These are phyloP conservation scores for Rhodotorula sp. DNA, from an alignment of 1,284 basidiomycete species.

Conservation along the genomic window DNA sequence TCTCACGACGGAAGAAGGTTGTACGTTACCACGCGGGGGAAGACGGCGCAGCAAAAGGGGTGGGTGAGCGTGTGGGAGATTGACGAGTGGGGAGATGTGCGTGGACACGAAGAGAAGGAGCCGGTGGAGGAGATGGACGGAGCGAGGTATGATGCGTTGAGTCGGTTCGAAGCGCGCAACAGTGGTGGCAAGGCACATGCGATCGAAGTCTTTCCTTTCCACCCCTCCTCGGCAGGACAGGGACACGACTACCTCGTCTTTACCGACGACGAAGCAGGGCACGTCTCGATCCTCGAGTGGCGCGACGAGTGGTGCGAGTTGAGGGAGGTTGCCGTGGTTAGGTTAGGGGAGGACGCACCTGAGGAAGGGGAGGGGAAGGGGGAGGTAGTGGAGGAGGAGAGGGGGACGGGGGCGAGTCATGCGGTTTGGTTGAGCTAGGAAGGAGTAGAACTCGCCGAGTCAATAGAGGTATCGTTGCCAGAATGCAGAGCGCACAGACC, in stretches of 20 bases:
- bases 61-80: conserved; percentile 49
- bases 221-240: background rate
- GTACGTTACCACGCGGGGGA: conserved; percentile 51
- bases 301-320: conserved; percentile 36
- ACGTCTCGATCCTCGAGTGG: conserved; percentile 47
- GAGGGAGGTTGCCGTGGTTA: conserved; percentile 43
- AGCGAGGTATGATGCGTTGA: conserved; percentile 21
- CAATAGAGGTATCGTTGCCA: background rate
- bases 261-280: conserved; percentile 49
- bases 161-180: conserved; percentile 46
- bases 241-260: conserved; percentile 46
- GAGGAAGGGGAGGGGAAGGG: conserved; percentile 10
- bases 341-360: conserved; percentile 33
- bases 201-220: conserved; percentile 48
- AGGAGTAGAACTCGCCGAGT: too few relatives aligned
- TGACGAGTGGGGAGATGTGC: conserved; percentile 26
- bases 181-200: conserved; percentile 52
- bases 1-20: conserved; percentile 46
- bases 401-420: conserved; percentile 41
- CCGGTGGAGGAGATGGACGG: background rate
- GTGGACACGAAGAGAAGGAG: background rate
- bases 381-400: conserved; percentile 18
- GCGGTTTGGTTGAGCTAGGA: conserved; percentile 43
- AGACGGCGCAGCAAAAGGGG: conserved; percentile 46
- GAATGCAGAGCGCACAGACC: background rate